A percentile compares a stretch with the other conserved stretches of the same genome.
phyloP scores from a whole-genome alignment of 2,329 filamentous ascomycete genomes.

The Cucurbitaria berberidis region DNA sequence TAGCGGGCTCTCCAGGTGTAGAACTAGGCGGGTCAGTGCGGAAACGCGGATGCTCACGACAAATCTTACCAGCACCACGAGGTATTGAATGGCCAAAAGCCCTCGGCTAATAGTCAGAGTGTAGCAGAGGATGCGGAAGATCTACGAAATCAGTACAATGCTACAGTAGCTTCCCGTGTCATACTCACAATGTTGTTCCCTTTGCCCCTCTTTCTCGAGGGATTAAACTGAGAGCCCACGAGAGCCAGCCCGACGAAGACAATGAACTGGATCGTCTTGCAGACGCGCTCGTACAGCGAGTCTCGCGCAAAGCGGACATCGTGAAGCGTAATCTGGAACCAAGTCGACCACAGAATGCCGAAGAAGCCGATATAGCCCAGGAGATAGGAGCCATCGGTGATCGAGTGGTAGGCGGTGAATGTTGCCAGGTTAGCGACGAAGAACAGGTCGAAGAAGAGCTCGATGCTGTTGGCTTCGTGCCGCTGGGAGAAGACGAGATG shows the following conservation, averaged over 20 bases:
- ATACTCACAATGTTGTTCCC: constrained; percentile 37
- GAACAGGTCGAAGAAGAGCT: constrained; percentile 46
- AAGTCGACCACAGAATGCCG: constrained; percentile 46
- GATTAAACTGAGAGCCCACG: constrained; percentile 46
- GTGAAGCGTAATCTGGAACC: constrained; percentile 50
- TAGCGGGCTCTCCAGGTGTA: constrained; percentile 38
- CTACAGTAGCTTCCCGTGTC: fast-evolving
- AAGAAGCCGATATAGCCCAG: constrained; percentile 49
- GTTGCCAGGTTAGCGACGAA: constrained; percentile 48
- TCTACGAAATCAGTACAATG: constrained; percentile 25
- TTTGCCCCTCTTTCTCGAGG: constrained; percentile 24
- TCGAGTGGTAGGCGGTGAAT: constrained; percentile 49
- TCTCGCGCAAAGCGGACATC: constrained; percentile 51
- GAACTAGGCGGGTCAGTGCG: constrained; percentile 22
- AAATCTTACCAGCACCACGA: constrained; percentile 36
- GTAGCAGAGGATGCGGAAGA: constrained; percentile 46
- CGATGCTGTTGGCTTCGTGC: constrained; percentile 48
- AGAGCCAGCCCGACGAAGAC: constrained; percentile 47
- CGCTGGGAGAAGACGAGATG: constrained; percentile 47
- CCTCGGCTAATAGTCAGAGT: constrained; percentile 43
- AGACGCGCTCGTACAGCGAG: constrained; percentile 46
- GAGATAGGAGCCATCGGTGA: constrained; percentile 42
- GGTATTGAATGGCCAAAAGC: constrained; percentile 42
- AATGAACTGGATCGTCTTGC: constrained; percentile 48
- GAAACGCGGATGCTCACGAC: not conserved